Conservation (phyloP, 2,329 filamentous ascomycete species). For the Xylariaceae sp. region DNA sequence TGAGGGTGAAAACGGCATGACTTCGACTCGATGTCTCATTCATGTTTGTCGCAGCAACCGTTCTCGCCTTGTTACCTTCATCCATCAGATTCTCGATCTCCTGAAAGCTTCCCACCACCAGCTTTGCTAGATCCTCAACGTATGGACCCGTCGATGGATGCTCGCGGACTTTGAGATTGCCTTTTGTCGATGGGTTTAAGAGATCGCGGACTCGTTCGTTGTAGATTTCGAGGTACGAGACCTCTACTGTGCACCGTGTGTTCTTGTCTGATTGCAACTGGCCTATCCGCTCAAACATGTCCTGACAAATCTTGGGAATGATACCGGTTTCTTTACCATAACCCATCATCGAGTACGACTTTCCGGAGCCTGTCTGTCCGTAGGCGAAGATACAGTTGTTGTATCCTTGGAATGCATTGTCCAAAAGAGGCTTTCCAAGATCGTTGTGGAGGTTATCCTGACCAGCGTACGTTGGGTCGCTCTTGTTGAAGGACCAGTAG, state of each 20-base stretch:
- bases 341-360: constrained; percentile 99
- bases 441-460: constrained; percentile 88
- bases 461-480: constrained; percentile 77
- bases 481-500: constrained; percentile 95
- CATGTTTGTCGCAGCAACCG: constrained; percentile 98
- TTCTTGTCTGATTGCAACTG: constrained; percentile 68
- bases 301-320: constrained; percentile 93
- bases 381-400: constrained; percentile 99
- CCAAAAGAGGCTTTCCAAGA: constrained; percentile 81
- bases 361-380: constrained; percentile 95
- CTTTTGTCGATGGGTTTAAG: constrained; percentile 91
- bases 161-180: constrained; percentile 94
- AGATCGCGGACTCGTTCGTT: constrained; percentile 96
- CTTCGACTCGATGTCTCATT: constrained; percentile 98
- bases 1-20: constrained; percentile 96
- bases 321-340: constrained; percentile 95
- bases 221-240: constrained; percentile 98
- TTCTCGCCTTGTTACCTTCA: constrained; percentile 97
- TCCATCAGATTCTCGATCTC: constrained; percentile 99
- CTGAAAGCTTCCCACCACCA: constrained; percentile 86
- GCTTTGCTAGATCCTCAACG: constrained; percentile 93
- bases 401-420: constrained; percentile 98
- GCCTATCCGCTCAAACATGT: constrained; percentile 90
- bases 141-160: constrained; percentile 97
- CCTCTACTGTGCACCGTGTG: constrained; percentile 87